Percentiles rank a stretch among this genome's conserved stretches.
Conservation (phyloP, 192 early-diverging fungal species). For the Linnemannia hyalina region DNA sequence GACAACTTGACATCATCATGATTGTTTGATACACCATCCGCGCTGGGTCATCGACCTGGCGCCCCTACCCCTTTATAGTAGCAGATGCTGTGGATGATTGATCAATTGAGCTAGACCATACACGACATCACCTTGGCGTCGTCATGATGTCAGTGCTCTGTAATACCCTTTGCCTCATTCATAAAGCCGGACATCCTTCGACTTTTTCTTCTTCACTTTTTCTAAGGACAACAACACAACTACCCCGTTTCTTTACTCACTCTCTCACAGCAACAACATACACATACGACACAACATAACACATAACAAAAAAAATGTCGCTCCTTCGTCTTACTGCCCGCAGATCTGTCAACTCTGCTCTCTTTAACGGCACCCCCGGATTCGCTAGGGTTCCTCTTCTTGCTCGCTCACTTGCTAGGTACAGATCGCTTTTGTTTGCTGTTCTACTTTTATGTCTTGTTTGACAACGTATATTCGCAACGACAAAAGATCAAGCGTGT, state of each 20-base stretch:
- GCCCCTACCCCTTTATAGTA: background rate
- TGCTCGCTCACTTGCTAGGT: constrained; percentile 30
- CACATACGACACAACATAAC: background rate
- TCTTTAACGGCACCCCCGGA: constrained; percentile 12
- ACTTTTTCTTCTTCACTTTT: background rate
- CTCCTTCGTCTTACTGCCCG: constrained; percentile 32
- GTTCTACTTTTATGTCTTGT: background rate
- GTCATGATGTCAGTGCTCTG: background rate
- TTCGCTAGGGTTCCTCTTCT: constrained; percentile 12
- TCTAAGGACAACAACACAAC: background rate
- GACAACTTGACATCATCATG: background rate
- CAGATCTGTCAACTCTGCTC: constrained; percentile 21
- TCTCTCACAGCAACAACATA: background rate
- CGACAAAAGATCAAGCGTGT: background rate
- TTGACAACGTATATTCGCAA: background rate
- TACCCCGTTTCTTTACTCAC: background rate
- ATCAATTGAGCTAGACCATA: no score
- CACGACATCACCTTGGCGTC: background rate
- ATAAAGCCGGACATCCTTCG: background rate
- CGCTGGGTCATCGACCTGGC: background rate
- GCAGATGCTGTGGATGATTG: background rate
- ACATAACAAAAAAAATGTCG: constrained; percentile 25
- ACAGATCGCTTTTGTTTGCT: background rate
- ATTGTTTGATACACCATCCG: background rate
- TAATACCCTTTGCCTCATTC: background rate